Evolutionary conservation across 2,329 filamentous ascomycete genomes (phyloP).

Genomic region (Colletotrichum sojae): DNA sequence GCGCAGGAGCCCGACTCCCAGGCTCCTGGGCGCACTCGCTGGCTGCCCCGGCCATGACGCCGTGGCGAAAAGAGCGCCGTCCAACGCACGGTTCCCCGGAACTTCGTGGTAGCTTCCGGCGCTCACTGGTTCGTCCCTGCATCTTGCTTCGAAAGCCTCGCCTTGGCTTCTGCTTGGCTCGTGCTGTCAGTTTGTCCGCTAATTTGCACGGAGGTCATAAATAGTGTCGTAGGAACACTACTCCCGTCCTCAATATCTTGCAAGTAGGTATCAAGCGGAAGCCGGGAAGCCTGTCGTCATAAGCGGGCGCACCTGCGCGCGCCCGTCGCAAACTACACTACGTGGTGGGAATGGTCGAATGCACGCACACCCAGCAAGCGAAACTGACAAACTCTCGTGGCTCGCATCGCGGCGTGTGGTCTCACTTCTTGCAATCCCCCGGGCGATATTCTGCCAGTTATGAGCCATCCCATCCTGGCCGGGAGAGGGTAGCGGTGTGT

Average conservation of each 20-base stretch:
- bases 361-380: neutral
- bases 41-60: slow-evolving; percentile 12
- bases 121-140: slow-evolving; percentile 25
- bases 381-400: slow-evolving; percentile 14
- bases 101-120: slow-evolving; percentile 16
- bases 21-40: slow-evolving; percentile 25
- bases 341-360: slow-evolving; percentile 3
- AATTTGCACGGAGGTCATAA: neutral
- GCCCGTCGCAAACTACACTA: slow-evolving; percentile 17
- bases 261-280: slow-evolving; percentile 13
- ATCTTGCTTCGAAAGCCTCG: slow-evolving; percentile 20
- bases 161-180: slow-evolving; percentile 15
- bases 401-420: slow-evolving; percentile 6
- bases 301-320: slow-evolving; percentile 23
- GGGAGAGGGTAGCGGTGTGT: slow-evolving; percentile 26
- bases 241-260: neutral
- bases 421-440: slow-evolving; percentile 24
- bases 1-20: slow-evolving; percentile 19
- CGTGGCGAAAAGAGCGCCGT: slow-evolving; percentile 1
- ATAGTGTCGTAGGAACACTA: neutral
- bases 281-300: slow-evolving; percentile 22
- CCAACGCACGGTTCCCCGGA: slow-evolving; percentile 27
- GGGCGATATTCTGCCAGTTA: slow-evolving; percentile 1
- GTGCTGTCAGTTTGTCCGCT: slow-evolving; percentile 14
- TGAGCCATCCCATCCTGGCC: slow-evolving; percentile 8